A percentile compares a stretch with the other conserved stretches of the same genome.
Conservation (phyloP, 768 basidiomycete genomes). For the Collybia sp. region DNA sequence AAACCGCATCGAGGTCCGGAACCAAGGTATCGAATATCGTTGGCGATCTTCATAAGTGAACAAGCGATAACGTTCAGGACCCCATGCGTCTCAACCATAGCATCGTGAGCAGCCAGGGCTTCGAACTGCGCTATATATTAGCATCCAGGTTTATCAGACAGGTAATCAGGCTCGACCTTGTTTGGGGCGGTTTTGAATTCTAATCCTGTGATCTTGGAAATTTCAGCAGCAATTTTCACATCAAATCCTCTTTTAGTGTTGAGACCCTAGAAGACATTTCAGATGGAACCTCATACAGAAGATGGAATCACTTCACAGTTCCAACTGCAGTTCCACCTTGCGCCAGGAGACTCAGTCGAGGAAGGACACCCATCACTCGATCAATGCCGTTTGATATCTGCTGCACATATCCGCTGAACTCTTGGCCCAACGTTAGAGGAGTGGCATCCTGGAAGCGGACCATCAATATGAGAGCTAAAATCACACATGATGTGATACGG, state of each 20-base stretch:
- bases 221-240: constrained; percentile 87
- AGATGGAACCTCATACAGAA: neutral
- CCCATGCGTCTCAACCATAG: constrained; percentile 95
- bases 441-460: constrained; percentile 78
- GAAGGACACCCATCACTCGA: constrained; percentile 75
- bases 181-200: constrained; percentile 96
- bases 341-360: constrained; percentile 83
- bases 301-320: constrained; percentile 55
- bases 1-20: constrained; percentile 98
- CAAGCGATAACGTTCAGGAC: constrained; percentile 96
- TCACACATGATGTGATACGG: neutral
- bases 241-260: constrained; percentile 98
- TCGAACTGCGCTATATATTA: constrained; percentile 64
- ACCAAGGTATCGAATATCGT: constrained; percentile 96
- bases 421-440: constrained; percentile 95
- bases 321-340: constrained; percentile 99
- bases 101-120: constrained; percentile 96
- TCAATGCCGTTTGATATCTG: constrained; percentile 90
- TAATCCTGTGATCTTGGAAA: constrained; percentile 86
- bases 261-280: constrained; percentile 58
- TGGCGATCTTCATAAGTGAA: constrained; percentile 98
- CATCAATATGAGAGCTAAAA: constrained; percentile 1
- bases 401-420: constrained; percentile 97
- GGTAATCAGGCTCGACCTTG: constrained; percentile 51
- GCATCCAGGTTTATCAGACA: too few relatives aligned